Base-by-base conservation (phyloP, 2,329 filamentous ascomycete genomes). In the Fusarium pseudoanthophilum region DNA sequence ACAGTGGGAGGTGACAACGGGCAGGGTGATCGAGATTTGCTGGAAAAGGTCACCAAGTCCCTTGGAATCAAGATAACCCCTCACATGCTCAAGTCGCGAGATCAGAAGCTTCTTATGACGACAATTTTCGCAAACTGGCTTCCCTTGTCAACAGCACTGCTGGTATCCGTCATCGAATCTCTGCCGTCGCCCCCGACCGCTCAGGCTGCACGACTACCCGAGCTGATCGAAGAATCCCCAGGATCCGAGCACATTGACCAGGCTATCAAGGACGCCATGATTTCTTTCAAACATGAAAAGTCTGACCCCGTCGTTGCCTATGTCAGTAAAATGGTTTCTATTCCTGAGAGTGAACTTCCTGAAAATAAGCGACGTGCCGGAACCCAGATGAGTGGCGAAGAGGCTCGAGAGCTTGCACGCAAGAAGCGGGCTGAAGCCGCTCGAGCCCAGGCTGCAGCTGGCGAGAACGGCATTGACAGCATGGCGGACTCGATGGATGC, bases 291-390 rank as follows among this genome's bases (percentile, higher is more conserved):
- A 78, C 89, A 89, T 7, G 87, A 87, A 0, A 86, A 89, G 43
- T 87, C 91, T 1, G 92, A 93, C 64, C 95, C 95, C 0, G 91
- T 97, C 0, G 94, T 99, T 4, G 95, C 94, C 14, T 99, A 97
- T 75, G 93, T 99, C 69, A 98, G 95, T 84, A 99, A 99, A 81
- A 98, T 99, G 95, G 93, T 98, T 4, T 96, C 96, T 0, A 88
- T 99, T 18, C 95, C 95, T 0, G 94, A 97, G 78, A 98, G 94
- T 81, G 95, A 99, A 77, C 85, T 99, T 10, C 93, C 94, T 0
- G 90, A 95, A 59, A 97, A 97, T 81, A 97, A 92, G 81, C 88
- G 94, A 51, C 88, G 90, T 21, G 82, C 84, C 21, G 92, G 92
- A 21, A 42, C 48, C 1, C 91, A 91, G 48, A 87, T 98, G 78